Conservation (phyloP, 129 eudicot species). For the Tagetes patula region DNA sequence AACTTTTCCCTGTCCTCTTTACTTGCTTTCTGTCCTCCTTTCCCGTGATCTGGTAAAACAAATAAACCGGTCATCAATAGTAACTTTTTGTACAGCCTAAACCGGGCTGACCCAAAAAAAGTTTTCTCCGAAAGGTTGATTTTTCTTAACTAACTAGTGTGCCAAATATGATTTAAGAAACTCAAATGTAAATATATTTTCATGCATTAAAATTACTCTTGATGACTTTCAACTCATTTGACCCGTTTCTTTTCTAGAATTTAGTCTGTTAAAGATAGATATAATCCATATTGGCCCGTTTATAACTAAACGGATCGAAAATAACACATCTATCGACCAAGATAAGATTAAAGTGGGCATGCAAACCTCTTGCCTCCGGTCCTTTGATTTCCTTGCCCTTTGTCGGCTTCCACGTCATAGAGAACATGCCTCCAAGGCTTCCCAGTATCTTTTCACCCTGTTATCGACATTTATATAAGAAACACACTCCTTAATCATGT, state of each 20-base stretch:
- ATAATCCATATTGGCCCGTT: not conserved
- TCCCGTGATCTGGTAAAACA: constrained; percentile 42
- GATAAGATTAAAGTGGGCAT: not conserved
- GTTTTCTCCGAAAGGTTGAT: not conserved
- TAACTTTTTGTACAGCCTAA: not conserved
- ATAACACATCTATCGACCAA: not conserved
- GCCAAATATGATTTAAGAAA: not conserved
- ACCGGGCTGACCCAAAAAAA: not conserved
- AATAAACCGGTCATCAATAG: not conserved
- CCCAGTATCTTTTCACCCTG: constrained; percentile 92
- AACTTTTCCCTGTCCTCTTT: constrained; percentile 74
- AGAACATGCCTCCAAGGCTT: constrained; percentile 92
- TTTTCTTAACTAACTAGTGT: not conserved
- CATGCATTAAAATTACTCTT: not conserved
- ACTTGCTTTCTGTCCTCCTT: constrained; percentile 33
- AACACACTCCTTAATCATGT: not conserved
- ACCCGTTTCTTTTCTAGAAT: not conserved
- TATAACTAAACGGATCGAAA: not conserved
- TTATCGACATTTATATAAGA: constrained; percentile 22
- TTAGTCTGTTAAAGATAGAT: not conserved
- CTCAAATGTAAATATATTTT: not conserved
- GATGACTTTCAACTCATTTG: not conserved
- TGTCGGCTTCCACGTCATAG: constrained; percentile 97
- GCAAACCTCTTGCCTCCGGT: constrained; percentile 63
- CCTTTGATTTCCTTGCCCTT: constrained; percentile 65